Base-by-base conservation (phyloP, 2,329 filamentous ascomycete genomes). In the Paraphoma chrysanthemicola region DNA sequence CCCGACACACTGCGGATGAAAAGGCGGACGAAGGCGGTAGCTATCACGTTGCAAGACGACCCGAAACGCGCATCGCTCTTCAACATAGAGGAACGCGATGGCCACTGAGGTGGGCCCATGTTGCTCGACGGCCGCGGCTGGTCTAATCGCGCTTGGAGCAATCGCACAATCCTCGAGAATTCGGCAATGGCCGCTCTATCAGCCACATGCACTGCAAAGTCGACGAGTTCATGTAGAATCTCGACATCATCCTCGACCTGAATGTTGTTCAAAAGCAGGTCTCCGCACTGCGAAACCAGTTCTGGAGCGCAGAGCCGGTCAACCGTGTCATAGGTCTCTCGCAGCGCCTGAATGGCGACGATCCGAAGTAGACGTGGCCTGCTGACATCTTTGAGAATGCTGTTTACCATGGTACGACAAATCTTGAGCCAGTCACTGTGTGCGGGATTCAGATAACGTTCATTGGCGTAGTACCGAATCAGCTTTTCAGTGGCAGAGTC, bases 1-100 rank as follows among this genome's bases (percentile, higher is more conserved):
- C 79, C 80, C 62, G 88, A 88, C 79, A 96, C 86, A 11, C 87
- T 86, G 49, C 87, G 85, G 62, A 93, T 85, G 73, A 96, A 96
- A 49, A 96, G 88, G 59, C 85, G 86, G 42, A 92, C 87, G 54
- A 92, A 87, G 2, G 89, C 90, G 54, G 83, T 86, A 0, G 88
- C 85, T 44, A 91, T 88, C 42, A 93, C 86, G 63, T 92, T 91
- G 3, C 88, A 87, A 1, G 86, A 83, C 23, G 88, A 89, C 14
- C 64, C 72, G 33, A 61, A 54, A 17, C 44, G 54, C 38, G 52
- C 44, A 11, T 66, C 62, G 17, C 59, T 48, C 38, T 60, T 69
- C 6, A 59, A 14, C 8, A 52, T 50, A 14, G 67, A 63, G 6
- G 66, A 49, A 18, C 61, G 59, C 36, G 61, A 53, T 17, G 61